Conservation (phyloP, 176 grass and related monocot genomes). For the Elaeis guineensis region DNA sequence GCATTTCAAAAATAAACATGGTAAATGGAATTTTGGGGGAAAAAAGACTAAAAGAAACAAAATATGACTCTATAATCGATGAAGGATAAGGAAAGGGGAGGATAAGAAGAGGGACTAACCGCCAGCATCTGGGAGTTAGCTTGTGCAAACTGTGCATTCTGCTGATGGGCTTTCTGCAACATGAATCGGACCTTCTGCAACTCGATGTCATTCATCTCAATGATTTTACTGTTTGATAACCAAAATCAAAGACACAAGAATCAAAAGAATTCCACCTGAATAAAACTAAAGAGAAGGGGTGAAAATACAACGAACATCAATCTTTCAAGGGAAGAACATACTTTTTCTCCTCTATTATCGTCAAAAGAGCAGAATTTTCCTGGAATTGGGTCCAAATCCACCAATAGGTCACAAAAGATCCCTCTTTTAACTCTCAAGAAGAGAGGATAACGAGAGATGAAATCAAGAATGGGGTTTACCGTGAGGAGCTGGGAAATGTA, state of each 20-base stretch:
- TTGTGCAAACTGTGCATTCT: slow-evolving; percentile 44
- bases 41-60: background rate
- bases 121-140: slow-evolving; percentile 39
- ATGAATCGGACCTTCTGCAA: slow-evolving; percentile 32
- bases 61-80: background rate
- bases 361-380: slow-evolving; percentile 33
- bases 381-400: slow-evolving; percentile 2
- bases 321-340: slow-evolving; percentile 11
- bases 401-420: background rate
- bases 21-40: background rate
- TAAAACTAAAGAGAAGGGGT: background rate
- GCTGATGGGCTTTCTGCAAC: slow-evolving; percentile 25
- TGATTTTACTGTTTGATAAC: slow-evolving; percentile 32
- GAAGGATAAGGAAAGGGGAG: slow-evolving; percentile 4
- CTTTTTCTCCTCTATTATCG: slow-evolving; percentile 36
- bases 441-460: background rate
- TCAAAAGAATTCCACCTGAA: background rate
- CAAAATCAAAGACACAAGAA: background rate
- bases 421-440: too few species aligned
- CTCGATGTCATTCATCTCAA: slow-evolving; percentile 31
- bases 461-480: slow-evolving; percentile 9
- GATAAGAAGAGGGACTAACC: slow-evolving; percentile 16
- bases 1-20: slow-evolving; percentile 26
- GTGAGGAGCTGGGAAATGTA: too few species aligned
- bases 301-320: background rate